These are phyloP conservation scores for Candida tallmaniae DNA, from an alignment of 805 yeast genomes.

Conservation along the genomic window DNA sequence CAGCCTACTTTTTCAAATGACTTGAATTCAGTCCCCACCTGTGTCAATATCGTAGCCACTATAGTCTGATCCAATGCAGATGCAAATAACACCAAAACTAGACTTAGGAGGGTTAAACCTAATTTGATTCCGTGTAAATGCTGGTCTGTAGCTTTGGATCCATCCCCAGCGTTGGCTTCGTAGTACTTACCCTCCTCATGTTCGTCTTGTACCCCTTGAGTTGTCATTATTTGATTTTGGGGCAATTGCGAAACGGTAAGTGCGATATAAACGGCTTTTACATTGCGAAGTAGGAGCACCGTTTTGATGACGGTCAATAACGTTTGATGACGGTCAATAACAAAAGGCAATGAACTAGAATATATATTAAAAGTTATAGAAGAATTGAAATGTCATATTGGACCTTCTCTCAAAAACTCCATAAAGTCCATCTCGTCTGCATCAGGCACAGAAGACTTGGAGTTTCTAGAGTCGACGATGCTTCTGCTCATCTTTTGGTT, in stretches of 20 bases:
- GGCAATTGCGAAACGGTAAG: too few species aligned
- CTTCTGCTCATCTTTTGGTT: constrained; percentile 9
- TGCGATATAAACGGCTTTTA: too few species aligned
- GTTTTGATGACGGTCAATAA: too few species aligned
- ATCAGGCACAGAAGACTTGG: constrained; percentile 1
- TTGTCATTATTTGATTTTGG: too few species aligned
- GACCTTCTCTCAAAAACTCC: constrained; percentile 43
- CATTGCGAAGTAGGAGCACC: too few species aligned
- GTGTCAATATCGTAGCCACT: constrained; percentile 45
- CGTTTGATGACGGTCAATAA: too few species aligned
- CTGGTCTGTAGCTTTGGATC: constrained; percentile 33
- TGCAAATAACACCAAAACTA: constrained; percentile 28
- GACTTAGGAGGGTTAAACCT: constrained; percentile 21
- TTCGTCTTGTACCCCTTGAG: neutral
- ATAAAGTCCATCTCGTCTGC: constrained; percentile 30
- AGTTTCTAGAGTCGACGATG: constrained; percentile 6
- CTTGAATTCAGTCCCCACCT: constrained; percentile 46
- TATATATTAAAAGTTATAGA: too few species aligned
- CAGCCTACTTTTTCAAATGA: constrained; percentile 53
- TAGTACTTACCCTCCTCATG: constrained; percentile 15
- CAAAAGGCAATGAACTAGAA: too few species aligned
- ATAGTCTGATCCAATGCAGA: constrained; percentile 60
- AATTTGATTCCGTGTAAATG: constrained; percentile 25
- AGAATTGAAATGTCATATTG: too few species aligned
- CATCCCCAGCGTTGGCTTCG: constrained; percentile 42